Percentiles rank a stretch among this genome's conserved stretches.
phyloP scores from a whole-genome alignment of 1,284 basidiomycete species.

The Xerocomus nothofagi region DNA sequence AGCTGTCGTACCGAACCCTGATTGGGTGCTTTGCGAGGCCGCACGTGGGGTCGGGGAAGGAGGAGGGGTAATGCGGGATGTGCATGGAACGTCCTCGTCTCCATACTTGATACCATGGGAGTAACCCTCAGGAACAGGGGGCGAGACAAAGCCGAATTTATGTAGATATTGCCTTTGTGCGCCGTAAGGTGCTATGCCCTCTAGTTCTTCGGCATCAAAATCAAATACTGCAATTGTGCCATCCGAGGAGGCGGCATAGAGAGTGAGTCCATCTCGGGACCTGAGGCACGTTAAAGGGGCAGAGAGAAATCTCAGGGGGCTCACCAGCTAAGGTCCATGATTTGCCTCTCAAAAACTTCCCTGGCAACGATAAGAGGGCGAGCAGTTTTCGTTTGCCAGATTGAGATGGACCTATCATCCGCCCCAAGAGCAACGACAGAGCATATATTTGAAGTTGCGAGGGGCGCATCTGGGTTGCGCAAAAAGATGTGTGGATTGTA shows the following conservation, averaged over 20 bases:
- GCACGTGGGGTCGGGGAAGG: conserved; percentile 43
- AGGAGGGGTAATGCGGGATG: conserved; percentile 48
- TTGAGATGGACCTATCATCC: conserved; percentile 84
- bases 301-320: conserved; percentile 23
- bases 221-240: conserved; percentile 89
- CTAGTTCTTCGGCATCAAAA: conserved; percentile 80
- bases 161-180: conserved; percentile 76
- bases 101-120: conserved; percentile 49
- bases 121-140: conserved; percentile 65
- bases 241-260: conserved; percentile 96
- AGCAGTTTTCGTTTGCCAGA: conserved; percentile 92
- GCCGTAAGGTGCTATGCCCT: conserved; percentile 75
- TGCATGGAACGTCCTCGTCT: conserved; percentile 15
- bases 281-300: conserved; percentile 40
- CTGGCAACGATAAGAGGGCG: conserved; percentile 90
- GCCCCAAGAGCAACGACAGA: conserved; percentile 89
- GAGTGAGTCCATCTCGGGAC: conserved; percentile 87
- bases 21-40: conserved; percentile 34
- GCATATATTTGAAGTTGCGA: conserved; percentile 76
- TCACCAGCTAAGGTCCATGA: conserved; percentile 95
- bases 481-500: conserved; percentile 95
- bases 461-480: conserved; percentile 62
- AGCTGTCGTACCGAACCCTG: conserved; percentile 39
- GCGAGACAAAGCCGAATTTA: conserved; percentile 73
- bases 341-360: conserved; percentile 92